A percentile compares a stretch with the other conserved stretches of the same genome.
These are phyloP conservation scores for Furcasterigmium sp. DNA, from an alignment of 2,329 filamentous ascomycete genomes.

Conservation along the genomic window DNA sequence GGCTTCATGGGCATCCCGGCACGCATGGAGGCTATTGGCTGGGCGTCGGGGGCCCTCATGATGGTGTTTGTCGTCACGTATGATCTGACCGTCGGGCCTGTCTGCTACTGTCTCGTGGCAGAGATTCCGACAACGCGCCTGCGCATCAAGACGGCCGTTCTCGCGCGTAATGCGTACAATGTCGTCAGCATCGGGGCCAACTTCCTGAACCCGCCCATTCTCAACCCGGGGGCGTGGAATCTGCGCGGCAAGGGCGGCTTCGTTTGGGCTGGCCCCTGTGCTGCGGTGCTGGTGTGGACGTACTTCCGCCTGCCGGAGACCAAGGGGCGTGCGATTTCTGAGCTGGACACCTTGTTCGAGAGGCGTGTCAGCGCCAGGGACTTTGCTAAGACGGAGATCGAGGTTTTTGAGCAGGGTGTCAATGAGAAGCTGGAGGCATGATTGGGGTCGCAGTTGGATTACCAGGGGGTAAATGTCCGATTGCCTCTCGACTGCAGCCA, in stretches of 20 bases:
- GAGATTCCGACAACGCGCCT: constrained; percentile 32
- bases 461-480: no score
- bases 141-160: constrained; percentile 32
- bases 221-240: constrained; percentile 23
- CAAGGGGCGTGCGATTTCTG: constrained; percentile 17
- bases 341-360: constrained; percentile 20
- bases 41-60: not conserved
- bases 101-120: constrained; percentile 28
- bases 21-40: not conserved
- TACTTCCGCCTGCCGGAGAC: constrained; percentile 21
- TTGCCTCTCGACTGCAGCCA: no score
- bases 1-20: constrained; percentile 19
- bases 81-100: constrained; percentile 34
- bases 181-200: constrained; percentile 29
- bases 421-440: no score
- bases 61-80: constrained; percentile 2
- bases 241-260: constrained; percentile 29
- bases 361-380: constrained; percentile 2
- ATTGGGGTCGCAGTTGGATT: no score
- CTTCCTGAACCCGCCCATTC: constrained; percentile 24
- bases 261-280: constrained; percentile 14
- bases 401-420: no score
- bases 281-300: constrained; percentile 13
- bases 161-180: constrained; percentile 32
- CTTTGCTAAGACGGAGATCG: no score